These are phyloP conservation scores for Hyphopichia burtonii DNA, from an alignment of 1,139 yeast genomes.

Conservation along the genomic window DNA sequence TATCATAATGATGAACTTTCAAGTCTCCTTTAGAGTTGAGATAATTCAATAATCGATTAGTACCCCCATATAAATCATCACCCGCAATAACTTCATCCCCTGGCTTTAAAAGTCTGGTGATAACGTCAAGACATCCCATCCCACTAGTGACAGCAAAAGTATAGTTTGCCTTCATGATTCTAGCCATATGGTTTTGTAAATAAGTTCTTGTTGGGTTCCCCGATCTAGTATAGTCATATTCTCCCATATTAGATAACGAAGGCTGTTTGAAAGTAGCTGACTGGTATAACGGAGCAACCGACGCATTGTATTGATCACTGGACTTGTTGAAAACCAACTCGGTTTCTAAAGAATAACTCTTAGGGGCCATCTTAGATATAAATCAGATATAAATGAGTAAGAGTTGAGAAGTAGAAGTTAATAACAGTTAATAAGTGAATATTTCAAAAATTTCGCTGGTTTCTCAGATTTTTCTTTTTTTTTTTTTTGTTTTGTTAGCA, in stretches of 20 bases:
- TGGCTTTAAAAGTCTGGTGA: slow-evolving; percentile 66
- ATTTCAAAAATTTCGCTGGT: no score
- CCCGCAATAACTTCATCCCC: slow-evolving; percentile 91
- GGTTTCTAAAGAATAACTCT: slow-evolving; percentile 58
- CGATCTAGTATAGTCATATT: slow-evolving; percentile 89
- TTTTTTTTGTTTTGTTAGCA: background rate
- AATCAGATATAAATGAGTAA: background rate
- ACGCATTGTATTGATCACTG: slow-evolving; percentile 74
- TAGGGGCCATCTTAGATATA: slow-evolving; percentile 20
- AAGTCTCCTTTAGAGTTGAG: slow-evolving; percentile 66
- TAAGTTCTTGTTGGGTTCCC: slow-evolving; percentile 91
- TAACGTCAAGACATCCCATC: slow-evolving; percentile 89
- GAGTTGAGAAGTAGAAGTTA: no score
- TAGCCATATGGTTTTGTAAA: slow-evolving; percentile 72
- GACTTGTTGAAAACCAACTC: slow-evolving; percentile 68
- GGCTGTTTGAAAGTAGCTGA: slow-evolving; percentile 90
- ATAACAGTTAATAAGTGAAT: no score
- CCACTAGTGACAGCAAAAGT: slow-evolving; percentile 86
- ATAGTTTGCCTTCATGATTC: slow-evolving; percentile 70
- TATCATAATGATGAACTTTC: slow-evolving; percentile 74
- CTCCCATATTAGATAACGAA: slow-evolving; percentile 73
- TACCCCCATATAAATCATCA: slow-evolving; percentile 90
- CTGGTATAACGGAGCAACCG: slow-evolving; percentile 87
- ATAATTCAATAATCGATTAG: slow-evolving; percentile 79
- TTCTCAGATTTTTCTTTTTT: background rate